Base-by-base conservation (phyloP, 2,329 filamentous ascomycete genomes). In the Incumbomyces lentus region DNA sequence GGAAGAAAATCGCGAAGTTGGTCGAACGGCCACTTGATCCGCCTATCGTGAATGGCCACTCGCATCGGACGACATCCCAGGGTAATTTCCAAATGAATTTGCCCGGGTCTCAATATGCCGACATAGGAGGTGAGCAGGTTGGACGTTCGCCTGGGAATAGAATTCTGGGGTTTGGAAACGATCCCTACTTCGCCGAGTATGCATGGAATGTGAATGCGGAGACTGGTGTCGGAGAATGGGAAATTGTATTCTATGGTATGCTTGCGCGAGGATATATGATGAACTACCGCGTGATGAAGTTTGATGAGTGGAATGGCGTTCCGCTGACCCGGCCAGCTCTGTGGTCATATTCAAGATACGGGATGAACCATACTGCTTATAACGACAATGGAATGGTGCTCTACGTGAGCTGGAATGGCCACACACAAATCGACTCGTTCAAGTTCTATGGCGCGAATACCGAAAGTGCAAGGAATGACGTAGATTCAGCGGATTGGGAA, bases 331-430 rank as follows among this genome's bases (percentile, higher is more conserved):
- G 62, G 17, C 66, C 66, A 3, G 65, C 64, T 0, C 52, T 68
- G 34, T 67, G 64, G 63, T 55, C 61, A 1, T 68, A 66, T 39
- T 61, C 65, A 8, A 56, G 54, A 18, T 53, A 58, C 2, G 54
- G 54, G 17, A 47, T 35, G 30, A 35, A 43, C 7, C 8, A 36
- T 11, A 35, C 31, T 11, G 37, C 13, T 18, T 22, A 29, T 12
- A 30, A 47, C 7, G 55, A 60, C 12, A 49, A 55, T 0, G 51
- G 53, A 5, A 56, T 55, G 54, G 52, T 59, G 34, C 56, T 63
- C 43, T 57, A 63, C 30, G 61, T 63, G 12, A 63, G 60, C 44
- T 73, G 70, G 71, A 73, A 73, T 50, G 70, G 70, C 7, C 69
- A 69, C 0, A 73, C 71, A 1, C 69, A 72, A 40, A 62, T 72